Conservation (phyloP, 352 stramenopile genomes). For the Phytophthora hibernalis region DNA sequence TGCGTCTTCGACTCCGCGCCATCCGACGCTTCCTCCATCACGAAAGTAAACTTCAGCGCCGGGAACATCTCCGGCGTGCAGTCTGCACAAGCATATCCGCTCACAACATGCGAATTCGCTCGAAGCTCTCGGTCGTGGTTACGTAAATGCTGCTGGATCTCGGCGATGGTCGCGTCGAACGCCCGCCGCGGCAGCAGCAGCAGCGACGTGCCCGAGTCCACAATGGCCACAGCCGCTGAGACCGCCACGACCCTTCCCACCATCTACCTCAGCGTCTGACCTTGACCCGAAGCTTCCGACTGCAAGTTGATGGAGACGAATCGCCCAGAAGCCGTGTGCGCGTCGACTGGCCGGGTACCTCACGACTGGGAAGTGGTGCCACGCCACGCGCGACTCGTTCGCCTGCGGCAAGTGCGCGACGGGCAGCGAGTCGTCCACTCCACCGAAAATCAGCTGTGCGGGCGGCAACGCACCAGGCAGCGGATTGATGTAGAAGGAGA, state of each 20-base stretch:
- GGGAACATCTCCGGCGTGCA: constrained; percentile 68
- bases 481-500: constrained; percentile 78
- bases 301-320: constrained; percentile 48
- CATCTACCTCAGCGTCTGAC: not conserved
- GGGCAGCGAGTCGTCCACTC: constrained; percentile 52
- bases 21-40: constrained; percentile 6
- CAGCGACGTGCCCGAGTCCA: constrained; percentile 76
- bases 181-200: constrained; percentile 55
- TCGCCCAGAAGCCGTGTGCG: constrained; percentile 64
- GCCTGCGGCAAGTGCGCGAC: constrained; percentile 15
- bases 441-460: constrained; percentile 69
- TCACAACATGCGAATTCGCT: constrained; percentile 37
- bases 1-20: constrained; percentile 15
- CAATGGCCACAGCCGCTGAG: constrained; percentile 45
- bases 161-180: constrained; percentile 49
- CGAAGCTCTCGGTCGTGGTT: constrained; percentile 35
- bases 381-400: constrained; percentile 27
- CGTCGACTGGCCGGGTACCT: constrained; percentile 43
- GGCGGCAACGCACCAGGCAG: constrained; percentile 45
- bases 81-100: constrained; percentile 48
- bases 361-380: constrained; percentile 62
- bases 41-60: constrained; percentile 55
- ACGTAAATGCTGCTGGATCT: constrained; percentile 49
- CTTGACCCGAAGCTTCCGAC: constrained; percentile 21
- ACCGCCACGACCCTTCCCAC: constrained; percentile 30